Percentiles rank a stretch among this genome's conserved stretches.
phyloP scores from a whole-genome alignment of 2,329 filamentous ascomycete genomes.

The Alternaria sp. region DNA sequence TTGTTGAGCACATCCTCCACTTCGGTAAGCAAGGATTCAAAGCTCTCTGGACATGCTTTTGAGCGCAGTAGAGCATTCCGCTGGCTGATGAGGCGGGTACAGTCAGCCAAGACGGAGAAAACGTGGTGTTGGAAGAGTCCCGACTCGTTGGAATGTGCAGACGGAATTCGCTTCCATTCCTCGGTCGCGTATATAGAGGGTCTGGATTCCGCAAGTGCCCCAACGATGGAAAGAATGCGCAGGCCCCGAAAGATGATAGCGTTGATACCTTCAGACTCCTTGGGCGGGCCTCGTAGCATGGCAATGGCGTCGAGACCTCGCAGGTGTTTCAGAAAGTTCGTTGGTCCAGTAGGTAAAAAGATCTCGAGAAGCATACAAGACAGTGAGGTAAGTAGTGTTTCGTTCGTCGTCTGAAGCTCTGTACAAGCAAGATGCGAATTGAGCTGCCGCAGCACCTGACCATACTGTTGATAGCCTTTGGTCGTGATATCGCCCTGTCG shows the following conservation, averaged over 20 bases:
- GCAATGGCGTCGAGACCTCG: constrained; percentile 38
- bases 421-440: constrained; percentile 26
- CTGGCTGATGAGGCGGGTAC: constrained; percentile 24
- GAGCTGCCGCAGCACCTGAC: constrained; percentile 29
- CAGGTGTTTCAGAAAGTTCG: constrained; percentile 37
- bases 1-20: constrained; percentile 4
- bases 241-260: constrained; percentile 27
- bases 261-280: constrained; percentile 7
- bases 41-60: not conserved
- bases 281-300: constrained; percentile 29
- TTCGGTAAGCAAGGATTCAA: constrained; percentile 12
- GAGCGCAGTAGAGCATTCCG: constrained; percentile 10
- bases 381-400: constrained; percentile 33
- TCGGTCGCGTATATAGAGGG: constrained; percentile 27
- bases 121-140: constrained; percentile 26
- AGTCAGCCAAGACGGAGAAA: constrained; percentile 32
- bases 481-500: constrained; percentile 22
- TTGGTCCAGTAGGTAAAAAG: constrained; percentile 34
- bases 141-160: constrained; percentile 10
- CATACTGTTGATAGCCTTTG: constrained; percentile 32
- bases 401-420: constrained; percentile 25
- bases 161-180: constrained; percentile 33
- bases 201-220: constrained; percentile 23
- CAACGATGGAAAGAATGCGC: constrained; percentile 32
- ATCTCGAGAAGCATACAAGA: constrained; percentile 38